Conservation (phyloP, 192 early-diverging fungal genomes). For the Gonapodya sp. region DNA sequence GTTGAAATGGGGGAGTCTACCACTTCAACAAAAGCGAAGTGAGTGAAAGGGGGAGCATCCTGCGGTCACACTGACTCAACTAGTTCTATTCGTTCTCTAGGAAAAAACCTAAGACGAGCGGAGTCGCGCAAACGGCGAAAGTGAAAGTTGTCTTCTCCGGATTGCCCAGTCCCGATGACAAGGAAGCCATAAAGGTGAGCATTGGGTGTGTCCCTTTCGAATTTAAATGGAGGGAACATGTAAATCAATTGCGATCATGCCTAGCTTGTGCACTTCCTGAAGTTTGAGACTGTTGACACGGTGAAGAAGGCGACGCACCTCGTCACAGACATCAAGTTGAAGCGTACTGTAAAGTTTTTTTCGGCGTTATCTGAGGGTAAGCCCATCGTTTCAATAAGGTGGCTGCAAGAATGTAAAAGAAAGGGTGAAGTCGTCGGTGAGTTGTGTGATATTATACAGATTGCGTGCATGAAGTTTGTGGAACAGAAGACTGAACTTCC, state of each 20-base stretch:
- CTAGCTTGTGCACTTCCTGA: background rate
- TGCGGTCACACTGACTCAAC: too few species aligned
- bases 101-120: background rate
- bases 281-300: background rate
- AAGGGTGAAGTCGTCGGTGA: background rate
- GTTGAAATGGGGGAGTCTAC: too few species aligned
- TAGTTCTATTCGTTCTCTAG: too few species aligned
- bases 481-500: background rate
- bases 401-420: background rate
- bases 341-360: constrained; percentile 6
- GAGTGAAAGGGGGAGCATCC: too few species aligned
- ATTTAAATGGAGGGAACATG: too few species aligned
- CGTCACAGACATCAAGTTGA: constrained; percentile 1
- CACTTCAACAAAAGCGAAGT: too few species aligned
- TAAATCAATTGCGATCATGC: background rate
- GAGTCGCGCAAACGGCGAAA: background rate
- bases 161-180: background rate
- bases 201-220: background rate
- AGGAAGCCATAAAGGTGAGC: background rate
- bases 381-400: background rate
- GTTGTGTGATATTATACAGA: background rate
- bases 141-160: background rate
- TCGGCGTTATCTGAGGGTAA: background rate
- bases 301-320: background rate
- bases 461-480: background rate